Percentiles rank a stretch among this genome's conserved stretches.
phyloP scores from a whole-genome alignment of 148 eudicot genomes.

The Chenopodium berlandieri region DNA sequence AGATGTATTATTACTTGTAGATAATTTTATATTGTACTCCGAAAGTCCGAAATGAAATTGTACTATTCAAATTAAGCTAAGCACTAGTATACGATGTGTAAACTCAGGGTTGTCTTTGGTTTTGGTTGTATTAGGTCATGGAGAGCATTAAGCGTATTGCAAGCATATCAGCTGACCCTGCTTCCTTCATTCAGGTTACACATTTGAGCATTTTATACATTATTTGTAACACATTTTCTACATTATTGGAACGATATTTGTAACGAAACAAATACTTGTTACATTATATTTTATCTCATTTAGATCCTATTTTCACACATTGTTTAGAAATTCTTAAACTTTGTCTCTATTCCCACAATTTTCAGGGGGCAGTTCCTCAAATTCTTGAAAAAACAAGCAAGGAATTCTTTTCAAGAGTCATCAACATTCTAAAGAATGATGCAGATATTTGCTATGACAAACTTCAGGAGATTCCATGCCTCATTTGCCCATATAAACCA shows the following conservation, averaged over 20 bases:
- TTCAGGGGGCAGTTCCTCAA: conserved; percentile 51
- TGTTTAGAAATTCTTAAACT: too few species aligned
- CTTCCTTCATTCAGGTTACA: conserved; percentile 61
- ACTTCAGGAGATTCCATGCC: conserved; percentile 45
- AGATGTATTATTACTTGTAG: too few species aligned
- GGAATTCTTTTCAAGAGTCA: conserved; percentile 39
- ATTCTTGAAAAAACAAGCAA: conserved; percentile 40
- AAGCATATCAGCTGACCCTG: conserved; percentile 48
- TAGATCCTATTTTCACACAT: too few species aligned
- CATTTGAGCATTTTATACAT: too few species aligned
- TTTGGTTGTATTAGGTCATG: conserved; percentile 34
- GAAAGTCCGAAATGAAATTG: too few species aligned
- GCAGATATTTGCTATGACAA: conserved; percentile 41
- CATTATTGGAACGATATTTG: too few species aligned
- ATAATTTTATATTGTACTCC: too few species aligned
- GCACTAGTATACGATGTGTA: too few species aligned
- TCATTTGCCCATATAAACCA: conserved; percentile 53
- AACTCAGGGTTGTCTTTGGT: background rate
- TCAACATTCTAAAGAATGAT: conserved; percentile 25
- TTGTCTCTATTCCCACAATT: background rate
- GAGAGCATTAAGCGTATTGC: conserved; percentile 41
- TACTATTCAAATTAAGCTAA: too few species aligned
- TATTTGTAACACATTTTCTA: too few species aligned
- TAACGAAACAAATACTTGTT: too few species aligned
- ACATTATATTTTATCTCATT: too few species aligned